Base-by-base conservation (phyloP, 2,329 filamentous ascomycete genomes). In the Thielaviopsis ethacetica region DNA sequence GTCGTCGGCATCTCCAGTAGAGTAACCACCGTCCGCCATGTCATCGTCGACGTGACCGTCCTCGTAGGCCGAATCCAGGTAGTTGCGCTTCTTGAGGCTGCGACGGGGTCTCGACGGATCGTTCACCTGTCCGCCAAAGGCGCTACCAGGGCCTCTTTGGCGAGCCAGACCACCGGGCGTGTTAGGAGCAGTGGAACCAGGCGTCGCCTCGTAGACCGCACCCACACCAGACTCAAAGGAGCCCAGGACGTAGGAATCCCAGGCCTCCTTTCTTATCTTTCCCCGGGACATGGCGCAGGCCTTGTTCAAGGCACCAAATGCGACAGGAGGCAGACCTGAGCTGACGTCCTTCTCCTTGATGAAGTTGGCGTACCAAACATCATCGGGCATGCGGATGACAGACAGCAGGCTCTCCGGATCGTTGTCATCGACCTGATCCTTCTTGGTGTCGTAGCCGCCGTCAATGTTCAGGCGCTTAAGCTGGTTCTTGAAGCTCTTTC, bases 41-140 rank as follows among this genome's bases (percentile, higher is more conserved):
- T 85, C 85, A 63, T 88, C 84, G 62, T 89, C 85, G 10, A 77
- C 77, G 64, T 77, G 88, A 38, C 83, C 83, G 64, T 89, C 85
- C 65, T 86, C 82, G 66, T 80, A 91, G 65, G 83, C 87, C 65
- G 76, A 79, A 63, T 91, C 86, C 47, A 84, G 82, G 67, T 90
- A 91, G 62, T 83, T 80, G 54, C 87, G 79, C 75, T 90, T 90
- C 73, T 86, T 88, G 62, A 80, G 77, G 59, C 76, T 74, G 54
- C 86, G 78, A 64, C 84, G 82, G 38, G 84, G 81, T 58, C 86
- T 76, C 47, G 73, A 69, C 12, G 72, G 70, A 59, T 80, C 76
- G 34, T n/a, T 30, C 3, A 21, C 54, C 56, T 59, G 53, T 50
- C 53, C 53, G 19, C 44, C 44, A 3, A 58, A 34, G 5, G 58